Percentiles rank a stretch among this genome's conserved stretches.
Conservation (phyloP, 768 basidiomycete genomes). For the Boletus tomentosulus region DNA sequence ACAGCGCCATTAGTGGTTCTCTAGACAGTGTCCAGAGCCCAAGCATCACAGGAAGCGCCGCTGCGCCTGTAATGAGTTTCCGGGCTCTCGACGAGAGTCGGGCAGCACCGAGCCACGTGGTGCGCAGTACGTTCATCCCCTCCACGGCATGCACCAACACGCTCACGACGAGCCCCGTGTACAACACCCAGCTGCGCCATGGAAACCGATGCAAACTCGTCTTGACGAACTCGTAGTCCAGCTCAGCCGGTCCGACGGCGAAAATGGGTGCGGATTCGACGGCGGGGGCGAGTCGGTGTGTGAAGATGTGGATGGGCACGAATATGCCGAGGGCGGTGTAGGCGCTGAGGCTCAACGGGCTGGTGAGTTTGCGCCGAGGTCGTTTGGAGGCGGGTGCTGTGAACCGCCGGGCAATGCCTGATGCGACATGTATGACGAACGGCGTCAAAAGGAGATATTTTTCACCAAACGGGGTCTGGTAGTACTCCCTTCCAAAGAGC, state of each 20-base stretch:
- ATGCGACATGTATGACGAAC: constrained; percentile 57
- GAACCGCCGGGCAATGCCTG: constrained; percentile 56
- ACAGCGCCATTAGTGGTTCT: constrained; percentile 55
- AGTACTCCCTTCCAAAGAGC: constrained; percentile 83
- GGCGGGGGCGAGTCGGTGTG: constrained; percentile 58
- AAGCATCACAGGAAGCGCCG: constrained; percentile 48
- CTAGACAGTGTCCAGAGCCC: constrained; percentile 53
- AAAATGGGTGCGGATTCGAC: constrained; percentile 34
- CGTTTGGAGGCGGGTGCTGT: constrained; percentile 35
- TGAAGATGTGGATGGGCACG: constrained; percentile 65
- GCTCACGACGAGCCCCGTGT: constrained; percentile 55
- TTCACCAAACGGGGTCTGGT: constrained; percentile 58
- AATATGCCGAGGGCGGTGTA: constrained; percentile 51
- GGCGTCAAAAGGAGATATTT: constrained; percentile 64
- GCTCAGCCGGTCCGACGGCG: constrained; percentile 63
- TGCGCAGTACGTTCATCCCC: constrained; percentile 52
- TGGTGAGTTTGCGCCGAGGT: constrained; percentile 34
- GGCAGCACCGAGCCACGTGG: constrained; percentile 34
- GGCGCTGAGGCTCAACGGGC: constrained; percentile 55
- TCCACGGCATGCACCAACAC: constrained; percentile 60
- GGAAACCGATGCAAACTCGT: constrained; percentile 62
- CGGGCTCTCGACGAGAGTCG: constrained; percentile 18
- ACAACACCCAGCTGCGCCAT: constrained; percentile 54
- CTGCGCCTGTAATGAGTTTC: constrained; percentile 30
- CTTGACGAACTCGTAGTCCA: constrained; percentile 84